Percentiles rank a stretch among this genome's conserved stretches.
These are phyloP conservation scores for Pseudocercospora macadamiae DNA, from an alignment of 2,329 filamentous ascomycete genomes.

Conservation along the genomic window DNA sequence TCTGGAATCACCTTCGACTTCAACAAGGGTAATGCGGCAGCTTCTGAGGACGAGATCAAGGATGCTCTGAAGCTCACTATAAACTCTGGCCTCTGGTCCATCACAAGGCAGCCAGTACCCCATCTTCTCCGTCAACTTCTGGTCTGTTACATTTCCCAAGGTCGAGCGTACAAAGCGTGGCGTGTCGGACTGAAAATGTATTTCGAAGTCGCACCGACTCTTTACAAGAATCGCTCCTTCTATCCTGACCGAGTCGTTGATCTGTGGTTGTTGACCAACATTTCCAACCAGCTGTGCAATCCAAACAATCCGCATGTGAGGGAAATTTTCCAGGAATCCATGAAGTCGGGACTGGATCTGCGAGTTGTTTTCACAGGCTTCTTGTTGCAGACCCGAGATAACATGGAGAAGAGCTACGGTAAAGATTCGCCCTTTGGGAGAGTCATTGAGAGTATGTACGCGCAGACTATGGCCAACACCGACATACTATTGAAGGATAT, in stretches of 20 bases:
- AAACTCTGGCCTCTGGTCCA: constrained; percentile 47
- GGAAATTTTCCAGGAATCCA: constrained; percentile 35
- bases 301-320: constrained; percentile 21
- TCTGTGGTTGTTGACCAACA: constrained; percentile 37
- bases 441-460: constrained; percentile 27
- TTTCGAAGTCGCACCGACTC: constrained; percentile 53
- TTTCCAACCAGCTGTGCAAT: constrained; percentile 29
- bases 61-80: constrained; percentile 34
- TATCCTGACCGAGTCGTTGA: constrained; percentile 61
- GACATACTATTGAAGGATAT: constrained; percentile 25
- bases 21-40: constrained; percentile 29
- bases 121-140: constrained; percentile 58
- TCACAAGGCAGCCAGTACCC: constrained; percentile 58
- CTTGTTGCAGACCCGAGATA: constrained; percentile 45
- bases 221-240: constrained; percentile 46
- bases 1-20: constrained; percentile 29
- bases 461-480: constrained; percentile 28
- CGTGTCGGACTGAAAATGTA: constrained; percentile 56
- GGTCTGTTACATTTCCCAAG: constrained; percentile 48
- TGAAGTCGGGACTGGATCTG: constrained; percentile 44
- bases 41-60: constrained; percentile 31
- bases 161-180: constrained; percentile 53
- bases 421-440: constrained; percentile 37
- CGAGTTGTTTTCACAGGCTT: constrained; percentile 48
- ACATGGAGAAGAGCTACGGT: constrained; percentile 49